phyloP scores from a whole-genome alignment of 2,329 filamentous ascomycete genomes.

The Colletotrichum sojae region DNA sequence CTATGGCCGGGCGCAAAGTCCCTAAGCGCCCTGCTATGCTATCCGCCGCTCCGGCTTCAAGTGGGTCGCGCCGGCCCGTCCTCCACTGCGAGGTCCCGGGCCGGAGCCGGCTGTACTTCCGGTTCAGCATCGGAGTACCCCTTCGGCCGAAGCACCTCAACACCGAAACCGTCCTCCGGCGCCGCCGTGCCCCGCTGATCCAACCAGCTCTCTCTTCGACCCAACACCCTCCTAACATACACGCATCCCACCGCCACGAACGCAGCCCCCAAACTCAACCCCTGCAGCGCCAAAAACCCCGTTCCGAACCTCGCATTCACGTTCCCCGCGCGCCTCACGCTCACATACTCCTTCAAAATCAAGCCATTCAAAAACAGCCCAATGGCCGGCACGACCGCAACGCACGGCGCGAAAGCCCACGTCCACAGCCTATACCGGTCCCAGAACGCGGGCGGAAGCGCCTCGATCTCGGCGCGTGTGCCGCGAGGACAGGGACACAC shows the following conservation, averaged over 20 bases:
- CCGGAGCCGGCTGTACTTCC: background rate
- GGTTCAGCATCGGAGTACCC: slow-evolving; percentile 17
- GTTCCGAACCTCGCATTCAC: slow-evolving; percentile 23
- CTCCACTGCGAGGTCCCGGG: background rate
- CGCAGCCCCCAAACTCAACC: background rate
- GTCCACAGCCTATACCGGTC: slow-evolving; percentile 38
- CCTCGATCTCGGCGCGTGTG: slow-evolving; percentile 38
- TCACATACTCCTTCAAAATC: slow-evolving; percentile 21
- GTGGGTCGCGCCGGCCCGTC: background rate
- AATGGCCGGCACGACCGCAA: background rate
- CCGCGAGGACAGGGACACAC: slow-evolving; percentile 39
- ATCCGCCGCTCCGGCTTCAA: too few species aligned
- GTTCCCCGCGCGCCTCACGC: background rate
- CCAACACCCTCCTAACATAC: slow-evolving; percentile 9
- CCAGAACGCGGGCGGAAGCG: slow-evolving; percentile 32
- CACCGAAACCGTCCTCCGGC: background rate
- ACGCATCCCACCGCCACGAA: slow-evolving; percentile 17
- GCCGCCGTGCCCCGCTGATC: slow-evolving; percentile 28
- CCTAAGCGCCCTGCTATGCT: too few species aligned
- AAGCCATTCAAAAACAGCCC: slow-evolving; percentile 6
- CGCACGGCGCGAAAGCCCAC: slow-evolving; percentile 17
- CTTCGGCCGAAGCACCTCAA: background rate
- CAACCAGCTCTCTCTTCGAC: slow-evolving; percentile 27
- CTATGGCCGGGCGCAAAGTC: too few species aligned
- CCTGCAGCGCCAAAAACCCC: slow-evolving; percentile 15